phyloP scores from a whole-genome alignment of 208 protist genomes.

The Leishmania martiniquensis region DNA sequence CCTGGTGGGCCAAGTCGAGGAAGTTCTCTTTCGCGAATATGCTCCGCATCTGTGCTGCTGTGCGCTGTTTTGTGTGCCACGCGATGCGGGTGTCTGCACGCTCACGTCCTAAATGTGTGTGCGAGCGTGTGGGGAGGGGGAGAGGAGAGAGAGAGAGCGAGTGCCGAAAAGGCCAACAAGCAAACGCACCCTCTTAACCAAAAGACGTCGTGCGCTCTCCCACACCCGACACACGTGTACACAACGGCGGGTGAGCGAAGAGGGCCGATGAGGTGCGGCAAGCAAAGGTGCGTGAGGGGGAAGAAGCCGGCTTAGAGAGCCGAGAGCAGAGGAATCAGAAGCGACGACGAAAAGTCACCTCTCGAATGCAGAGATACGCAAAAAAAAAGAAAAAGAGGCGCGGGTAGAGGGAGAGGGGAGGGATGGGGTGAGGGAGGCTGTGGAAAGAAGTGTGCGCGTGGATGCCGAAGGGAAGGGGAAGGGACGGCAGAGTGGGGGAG shows the following conservation, averaged over 20 bases:
- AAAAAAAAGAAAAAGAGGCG: no score
- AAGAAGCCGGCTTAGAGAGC: no score
- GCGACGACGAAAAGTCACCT: no score
- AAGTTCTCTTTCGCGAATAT: constrained; percentile 58
- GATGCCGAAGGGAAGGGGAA: constrained; percentile 8
- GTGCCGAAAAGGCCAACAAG: not conserved
- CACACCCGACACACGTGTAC: not conserved
- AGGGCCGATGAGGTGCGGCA: not conserved
- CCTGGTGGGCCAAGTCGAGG: constrained; percentile 63
- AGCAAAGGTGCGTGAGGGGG: no score
- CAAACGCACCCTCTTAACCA: no score
- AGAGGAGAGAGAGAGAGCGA: not conserved
- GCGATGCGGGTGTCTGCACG: not conserved
- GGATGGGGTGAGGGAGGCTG: no score
- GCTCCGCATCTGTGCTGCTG: constrained; percentile 21
- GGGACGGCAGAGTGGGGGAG: constrained; percentile 17
- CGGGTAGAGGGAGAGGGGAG: no score
- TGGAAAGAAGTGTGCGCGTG: no score
- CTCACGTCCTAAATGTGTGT: no score
- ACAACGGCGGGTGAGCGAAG: not conserved
- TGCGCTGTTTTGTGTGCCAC: not conserved
- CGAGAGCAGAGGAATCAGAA: no score
- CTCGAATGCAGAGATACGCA: no score
- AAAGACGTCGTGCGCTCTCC: not conserved
- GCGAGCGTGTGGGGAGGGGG: not conserved